phyloP scores from a whole-genome alignment of 2,329 filamentous ascomycete genomes.

The Coniochaeta sp. region DNA sequence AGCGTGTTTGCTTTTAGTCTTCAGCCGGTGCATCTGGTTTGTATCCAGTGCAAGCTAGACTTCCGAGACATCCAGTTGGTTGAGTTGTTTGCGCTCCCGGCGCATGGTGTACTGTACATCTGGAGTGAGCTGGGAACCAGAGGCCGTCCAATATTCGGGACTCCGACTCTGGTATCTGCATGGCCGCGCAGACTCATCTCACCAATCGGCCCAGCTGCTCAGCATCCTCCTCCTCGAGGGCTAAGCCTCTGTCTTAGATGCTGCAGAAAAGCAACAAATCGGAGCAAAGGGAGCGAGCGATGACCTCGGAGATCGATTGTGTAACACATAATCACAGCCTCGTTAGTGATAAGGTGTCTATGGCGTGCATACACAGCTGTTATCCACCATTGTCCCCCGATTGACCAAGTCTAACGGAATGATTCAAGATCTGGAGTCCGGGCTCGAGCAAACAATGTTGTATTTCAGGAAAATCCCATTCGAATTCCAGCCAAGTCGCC shows the following conservation, averaged over 20 bases:
- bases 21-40: background rate
- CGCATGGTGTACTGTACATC: background rate
- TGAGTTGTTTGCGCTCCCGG: background rate
- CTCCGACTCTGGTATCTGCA: background rate
- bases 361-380: background rate
- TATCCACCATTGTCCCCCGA: background rate
- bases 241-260: background rate
- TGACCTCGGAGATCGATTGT: background rate
- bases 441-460: background rate
- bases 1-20: background rate
- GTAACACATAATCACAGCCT: background rate
- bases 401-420: background rate
- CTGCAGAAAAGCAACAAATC: background rate
- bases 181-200: background rate
- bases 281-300: background rate
- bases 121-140: background rate
- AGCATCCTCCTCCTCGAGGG: background rate
- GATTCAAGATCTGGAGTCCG: background rate
- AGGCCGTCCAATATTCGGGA: background rate
- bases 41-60: background rate
- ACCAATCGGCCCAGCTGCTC: background rate
- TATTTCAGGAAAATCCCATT: background rate
- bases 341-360: background rate
- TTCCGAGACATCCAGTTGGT: background rate
- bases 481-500: conserved; percentile 1